Evolutionary conservation across 2,329 filamentous ascomycete species (phyloP).

Genomic region (Stemphylium beticola): DNA sequence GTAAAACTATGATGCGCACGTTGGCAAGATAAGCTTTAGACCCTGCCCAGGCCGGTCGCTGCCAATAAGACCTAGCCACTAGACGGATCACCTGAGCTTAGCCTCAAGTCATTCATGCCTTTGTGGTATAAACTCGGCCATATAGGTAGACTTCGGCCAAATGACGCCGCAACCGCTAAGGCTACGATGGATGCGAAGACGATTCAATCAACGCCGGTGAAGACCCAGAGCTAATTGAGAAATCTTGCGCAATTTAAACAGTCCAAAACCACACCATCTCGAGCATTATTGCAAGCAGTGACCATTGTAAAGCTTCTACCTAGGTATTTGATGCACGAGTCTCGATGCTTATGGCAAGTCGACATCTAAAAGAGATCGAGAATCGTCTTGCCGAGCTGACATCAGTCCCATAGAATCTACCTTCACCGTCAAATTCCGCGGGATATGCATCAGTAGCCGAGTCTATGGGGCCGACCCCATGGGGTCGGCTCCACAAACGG

Average conservation of each 20-base stretch:
- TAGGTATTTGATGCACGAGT: neutral
- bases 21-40: neutral
- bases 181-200: neutral
- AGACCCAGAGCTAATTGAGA: neutral
- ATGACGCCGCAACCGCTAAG: neutral
- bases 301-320: neutral
- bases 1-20: neutral
- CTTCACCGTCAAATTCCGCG: conserved; percentile 9
- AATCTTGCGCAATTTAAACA: neutral
- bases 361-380: neutral
- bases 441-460: conserved; percentile 5
- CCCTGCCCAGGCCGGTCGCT: neutral
- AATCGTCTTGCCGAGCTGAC: neutral
- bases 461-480: conserved; percentile 12
- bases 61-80: neutral
- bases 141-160: neutral
- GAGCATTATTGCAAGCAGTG: neutral
- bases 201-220: neutral
- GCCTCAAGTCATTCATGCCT: neutral
- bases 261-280: neutral
- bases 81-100: neutral
- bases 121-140: neutral
- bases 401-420: neutral
- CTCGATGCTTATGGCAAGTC: neutral
- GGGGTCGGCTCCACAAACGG: neutral